Conservation (phyloP, 305 asterid species). For the Plantago lanceolata region DNA sequence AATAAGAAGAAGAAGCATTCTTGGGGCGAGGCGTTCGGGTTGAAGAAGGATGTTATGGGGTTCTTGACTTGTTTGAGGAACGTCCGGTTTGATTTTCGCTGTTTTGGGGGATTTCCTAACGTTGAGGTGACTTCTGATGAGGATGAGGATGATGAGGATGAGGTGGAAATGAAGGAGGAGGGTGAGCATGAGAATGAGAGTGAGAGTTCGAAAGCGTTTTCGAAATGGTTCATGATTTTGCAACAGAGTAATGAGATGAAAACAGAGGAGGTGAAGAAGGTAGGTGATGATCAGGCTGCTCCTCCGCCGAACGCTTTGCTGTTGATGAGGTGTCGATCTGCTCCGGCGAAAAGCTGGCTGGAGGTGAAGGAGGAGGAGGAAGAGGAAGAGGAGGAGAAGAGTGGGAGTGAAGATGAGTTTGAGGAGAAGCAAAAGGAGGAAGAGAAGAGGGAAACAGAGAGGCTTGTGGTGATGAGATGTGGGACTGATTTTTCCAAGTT, state of each 20-base stretch:
- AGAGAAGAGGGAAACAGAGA: conserved; percentile 29
- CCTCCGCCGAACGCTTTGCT: conserved; percentile 64
- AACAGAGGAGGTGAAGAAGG: conserved; percentile 12
- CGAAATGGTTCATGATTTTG: conserved; percentile 85
- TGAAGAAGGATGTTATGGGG: conserved; percentile 73
- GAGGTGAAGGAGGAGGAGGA: conserved; percentile 40
- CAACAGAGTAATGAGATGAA: conserved; percentile 39
- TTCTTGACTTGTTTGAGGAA: conserved; percentile 66
- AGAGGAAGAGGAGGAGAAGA: conserved; percentile 11
- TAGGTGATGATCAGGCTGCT: conserved; percentile 27
- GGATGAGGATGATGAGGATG: conserved; percentile 34
- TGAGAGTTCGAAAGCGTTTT: conserved; percentile 43
- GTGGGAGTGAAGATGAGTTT: conserved; percentile 5
- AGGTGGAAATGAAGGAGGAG: conserved; percentile 5
- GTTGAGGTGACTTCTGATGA: conserved; percentile 55
- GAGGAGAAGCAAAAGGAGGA: conserved; percentile 14
- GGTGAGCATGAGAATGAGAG: conserved; percentile 25
- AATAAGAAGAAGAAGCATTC: conserved; percentile 41
- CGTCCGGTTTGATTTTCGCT: conserved; percentile 70
- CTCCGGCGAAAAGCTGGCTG: conserved; percentile 76
- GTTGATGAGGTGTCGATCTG: conserved; percentile 89
- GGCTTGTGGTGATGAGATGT: conserved; percentile 44
- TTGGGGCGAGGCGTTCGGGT: conserved; percentile 60
- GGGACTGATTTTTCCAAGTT: conserved; percentile 46
- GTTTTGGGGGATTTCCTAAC: conserved; percentile 66